Evolutionary conservation across 2,329 filamentous ascomycete species (phyloP).

Genomic region (Aspergillus fumigatiaffinis): DNA sequence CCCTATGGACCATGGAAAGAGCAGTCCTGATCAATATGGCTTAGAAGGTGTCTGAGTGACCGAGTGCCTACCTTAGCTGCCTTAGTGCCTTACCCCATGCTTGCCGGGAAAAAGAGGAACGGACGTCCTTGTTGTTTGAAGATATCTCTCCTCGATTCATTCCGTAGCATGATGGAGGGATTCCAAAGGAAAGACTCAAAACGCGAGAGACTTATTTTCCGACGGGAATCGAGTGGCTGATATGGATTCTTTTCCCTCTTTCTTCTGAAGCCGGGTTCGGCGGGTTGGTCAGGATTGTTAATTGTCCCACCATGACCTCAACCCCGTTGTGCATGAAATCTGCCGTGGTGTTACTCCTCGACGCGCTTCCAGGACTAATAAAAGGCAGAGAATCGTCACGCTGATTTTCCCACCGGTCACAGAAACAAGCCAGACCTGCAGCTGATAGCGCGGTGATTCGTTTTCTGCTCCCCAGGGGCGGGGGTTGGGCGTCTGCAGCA

Average conservation of each 20-base stretch:
- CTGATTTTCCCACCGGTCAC: not conserved
- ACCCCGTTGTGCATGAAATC: constrained; percentile 9
- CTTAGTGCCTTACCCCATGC: not conserved
- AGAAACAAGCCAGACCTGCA: not conserved
- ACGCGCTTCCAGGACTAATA: not conserved
- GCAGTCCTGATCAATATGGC: not conserved
- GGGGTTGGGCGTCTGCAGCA: not conserved
- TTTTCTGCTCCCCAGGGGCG: constrained; percentile 14
- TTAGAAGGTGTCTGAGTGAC: too few species aligned
- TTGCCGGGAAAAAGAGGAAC: not conserved
- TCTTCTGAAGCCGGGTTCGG: not conserved
- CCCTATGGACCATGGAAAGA: too few species aligned
- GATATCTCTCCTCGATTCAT: not conserved
- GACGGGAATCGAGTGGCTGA: not conserved
- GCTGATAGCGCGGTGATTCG: constrained; percentile 14
- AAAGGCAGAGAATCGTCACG: not conserved
- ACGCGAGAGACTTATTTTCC: not conserved
- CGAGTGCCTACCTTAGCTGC: not conserved
- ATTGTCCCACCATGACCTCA: not conserved
- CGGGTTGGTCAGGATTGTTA: not conserved
- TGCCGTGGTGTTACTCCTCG: not conserved
- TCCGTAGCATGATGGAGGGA: not conserved
- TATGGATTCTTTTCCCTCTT: not conserved
- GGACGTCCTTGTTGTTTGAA: not conserved
- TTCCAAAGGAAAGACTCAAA: not conserved